phyloP scores from a whole-genome alignment of 176 grass and related monocot species.

The Triticum urartu region DNA sequence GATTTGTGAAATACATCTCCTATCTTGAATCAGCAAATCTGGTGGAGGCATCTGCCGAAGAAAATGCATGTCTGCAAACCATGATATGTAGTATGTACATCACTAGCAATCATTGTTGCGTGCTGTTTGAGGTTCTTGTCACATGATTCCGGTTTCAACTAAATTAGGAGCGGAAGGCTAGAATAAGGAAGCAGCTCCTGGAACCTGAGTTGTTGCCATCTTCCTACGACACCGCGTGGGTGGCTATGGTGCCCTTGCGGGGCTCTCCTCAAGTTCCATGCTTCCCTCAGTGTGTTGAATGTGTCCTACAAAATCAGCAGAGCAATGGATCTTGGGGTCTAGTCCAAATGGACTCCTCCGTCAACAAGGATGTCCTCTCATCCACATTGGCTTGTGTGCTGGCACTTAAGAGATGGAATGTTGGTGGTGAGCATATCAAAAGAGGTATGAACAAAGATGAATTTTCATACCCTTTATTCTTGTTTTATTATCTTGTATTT shows the following conservation, averaged over 20 bases:
- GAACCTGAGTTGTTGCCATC: background rate
- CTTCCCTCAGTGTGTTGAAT: conserved; percentile 52
- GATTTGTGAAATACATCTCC: background rate
- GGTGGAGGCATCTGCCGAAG: background rate
- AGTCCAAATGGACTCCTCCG: background rate
- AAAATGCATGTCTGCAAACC: background rate
- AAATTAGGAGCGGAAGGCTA: background rate
- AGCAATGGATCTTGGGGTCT: conserved; percentile 58
- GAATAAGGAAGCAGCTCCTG: conserved; percentile 7
- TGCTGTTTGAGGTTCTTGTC: background rate
- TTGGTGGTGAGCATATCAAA: conserved; percentile 42
- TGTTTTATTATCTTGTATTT: background rate
- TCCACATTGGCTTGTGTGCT: conserved; percentile 61
- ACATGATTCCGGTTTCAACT: background rate
- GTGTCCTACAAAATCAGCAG: conserved; percentile 57
- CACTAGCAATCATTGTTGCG: background rate
- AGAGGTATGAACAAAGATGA: conserved; percentile 33
- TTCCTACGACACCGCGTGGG: conserved; percentile 14
- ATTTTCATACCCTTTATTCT: background rate
- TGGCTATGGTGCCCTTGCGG: conserved; percentile 59
- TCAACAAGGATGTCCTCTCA: conserved; percentile 41
- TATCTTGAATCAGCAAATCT: background rate
- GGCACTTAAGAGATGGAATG: conserved; percentile 55
- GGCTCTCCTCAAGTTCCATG: conserved; percentile 20
- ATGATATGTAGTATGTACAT: background rate